Percentiles rank a stretch among this genome's conserved stretches.
phyloP scores from a whole-genome alignment of 345 rosid species.

The Euclidium syriacum region DNA sequence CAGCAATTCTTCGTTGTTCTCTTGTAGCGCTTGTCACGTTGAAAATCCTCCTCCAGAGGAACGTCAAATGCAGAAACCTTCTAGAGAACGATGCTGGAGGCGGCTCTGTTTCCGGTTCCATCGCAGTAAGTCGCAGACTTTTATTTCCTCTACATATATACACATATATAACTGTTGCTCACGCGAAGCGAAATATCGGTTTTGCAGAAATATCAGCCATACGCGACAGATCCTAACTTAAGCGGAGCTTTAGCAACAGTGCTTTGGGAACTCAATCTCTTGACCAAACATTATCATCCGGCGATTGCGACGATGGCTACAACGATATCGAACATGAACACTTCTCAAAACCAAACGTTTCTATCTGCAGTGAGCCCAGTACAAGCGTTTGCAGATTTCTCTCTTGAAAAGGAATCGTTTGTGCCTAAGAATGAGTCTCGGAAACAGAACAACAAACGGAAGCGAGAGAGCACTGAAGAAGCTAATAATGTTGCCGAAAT shows the following conservation, averaged over 20 bases:
- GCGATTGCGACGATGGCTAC: slow-evolving; percentile 53
- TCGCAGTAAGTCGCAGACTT: slow-evolving; percentile 49
- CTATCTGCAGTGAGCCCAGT: slow-evolving; percentile 53
- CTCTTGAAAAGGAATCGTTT: slow-evolving; percentile 56
- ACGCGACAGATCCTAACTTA: slow-evolving; percentile 73
- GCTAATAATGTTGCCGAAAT: slow-evolving; percentile 7
- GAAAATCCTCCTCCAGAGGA: slow-evolving; percentile 76
- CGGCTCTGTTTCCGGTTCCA: slow-evolving; percentile 88
- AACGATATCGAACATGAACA: slow-evolving; percentile 54
- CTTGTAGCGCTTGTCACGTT: slow-evolving; percentile 74
- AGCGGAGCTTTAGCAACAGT: slow-evolving; percentile 94
- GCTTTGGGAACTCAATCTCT: slow-evolving; percentile 87
- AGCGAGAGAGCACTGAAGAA: slow-evolving; percentile 31
- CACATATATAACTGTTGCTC: neutral
- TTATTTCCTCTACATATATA: neutral
- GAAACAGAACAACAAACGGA: slow-evolving; percentile 53
- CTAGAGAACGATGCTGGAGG: slow-evolving; percentile 97
- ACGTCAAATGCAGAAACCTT: slow-evolving; percentile 80
- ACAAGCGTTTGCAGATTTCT: slow-evolving; percentile 63
- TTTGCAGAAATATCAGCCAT: slow-evolving; percentile 88
- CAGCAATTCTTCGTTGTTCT: neutral
- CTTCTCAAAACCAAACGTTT: slow-evolving; percentile 54
- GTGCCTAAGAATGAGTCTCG: slow-evolving; percentile 26
- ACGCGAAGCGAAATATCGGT: neutral
- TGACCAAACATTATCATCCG: slow-evolving; percentile 76